Conservation (phyloP, 805 yeast species). For the Komagataella ulmi region DNA sequence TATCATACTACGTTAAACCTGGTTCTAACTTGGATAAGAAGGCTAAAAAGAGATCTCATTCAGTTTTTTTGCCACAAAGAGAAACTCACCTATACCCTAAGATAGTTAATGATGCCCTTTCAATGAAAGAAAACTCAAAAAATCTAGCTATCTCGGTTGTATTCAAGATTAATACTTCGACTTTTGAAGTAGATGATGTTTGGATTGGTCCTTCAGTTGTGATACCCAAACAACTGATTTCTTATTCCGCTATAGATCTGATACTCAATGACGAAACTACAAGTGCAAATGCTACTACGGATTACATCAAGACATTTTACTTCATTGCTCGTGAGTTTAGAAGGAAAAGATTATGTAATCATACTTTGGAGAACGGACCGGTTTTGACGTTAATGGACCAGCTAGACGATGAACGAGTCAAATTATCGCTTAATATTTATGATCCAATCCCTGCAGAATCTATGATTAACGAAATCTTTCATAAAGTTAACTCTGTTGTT, state of each 20-base stretch:
- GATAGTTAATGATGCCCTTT: slow-evolving; percentile 41
- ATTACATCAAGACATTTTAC: slow-evolving; percentile 50
- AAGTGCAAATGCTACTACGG: slow-evolving; percentile 45
- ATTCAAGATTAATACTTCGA: slow-evolving; percentile 63
- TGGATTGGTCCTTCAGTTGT: slow-evolving; percentile 66
- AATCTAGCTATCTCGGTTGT: slow-evolving; percentile 66
- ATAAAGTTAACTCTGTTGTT: slow-evolving; percentile 71
- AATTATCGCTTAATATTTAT: slow-evolving; percentile 60
- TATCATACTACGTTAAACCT: slow-evolving; percentile 54
- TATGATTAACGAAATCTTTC: slow-evolving; percentile 61
- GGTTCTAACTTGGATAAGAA: slow-evolving; percentile 77
- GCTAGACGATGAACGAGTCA: slow-evolving; percentile 74
- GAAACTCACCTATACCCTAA: slow-evolving; percentile 56
- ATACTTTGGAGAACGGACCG: slow-evolving; percentile 31
- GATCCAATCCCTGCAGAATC: slow-evolving; percentile 42
- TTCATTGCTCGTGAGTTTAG: slow-evolving; percentile 58
- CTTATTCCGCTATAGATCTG: slow-evolving; percentile 40
- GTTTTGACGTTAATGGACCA: slow-evolving; percentile 60
- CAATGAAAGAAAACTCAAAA: slow-evolving; percentile 46
- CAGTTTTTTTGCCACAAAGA: slow-evolving; percentile 78
- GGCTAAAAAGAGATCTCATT: slow-evolving; percentile 79
- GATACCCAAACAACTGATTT: slow-evolving; percentile 44
- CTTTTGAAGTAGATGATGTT: slow-evolving; percentile 60
- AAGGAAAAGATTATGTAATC: slow-evolving; percentile 47
- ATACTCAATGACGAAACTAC: slow-evolving; percentile 19